These are phyloP conservation scores for Paramecium pentaurelia DNA, from an alignment of 73 alveolate species.

Conservation along the genomic window DNA sequence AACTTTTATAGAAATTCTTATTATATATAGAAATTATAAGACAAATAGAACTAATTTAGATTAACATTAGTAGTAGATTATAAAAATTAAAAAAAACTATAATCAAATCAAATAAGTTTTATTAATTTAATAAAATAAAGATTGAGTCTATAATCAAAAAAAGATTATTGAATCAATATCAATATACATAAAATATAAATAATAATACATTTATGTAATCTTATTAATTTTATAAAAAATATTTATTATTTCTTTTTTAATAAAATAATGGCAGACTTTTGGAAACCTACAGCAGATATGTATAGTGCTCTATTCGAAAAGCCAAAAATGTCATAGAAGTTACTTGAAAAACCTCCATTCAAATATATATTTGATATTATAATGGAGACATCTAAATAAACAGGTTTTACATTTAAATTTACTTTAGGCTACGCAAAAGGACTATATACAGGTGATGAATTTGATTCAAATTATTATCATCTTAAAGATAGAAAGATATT, in stretches of 20 bases:
- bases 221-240: no score
- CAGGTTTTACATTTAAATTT: slow-evolving; percentile 69
- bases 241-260: neutral
- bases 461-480: slow-evolving; percentile 71
- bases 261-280: slow-evolving; percentile 42
- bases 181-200: neutral
- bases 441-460: slow-evolving; percentile 79
- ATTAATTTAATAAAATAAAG: neutral
- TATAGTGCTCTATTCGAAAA: slow-evolving; percentile 79
- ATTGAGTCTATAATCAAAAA: neutral
- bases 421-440: slow-evolving; percentile 68
- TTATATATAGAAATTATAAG: no score
- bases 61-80: no score
- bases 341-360: slow-evolving; percentile 87
- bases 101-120: neutral
- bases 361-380: slow-evolving; percentile 78
- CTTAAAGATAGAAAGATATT: slow-evolving; percentile 70
- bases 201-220: no score
- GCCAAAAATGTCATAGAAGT: slow-evolving; percentile 90
- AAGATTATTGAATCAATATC: neutral
- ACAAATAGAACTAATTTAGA: no score
- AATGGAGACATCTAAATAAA: slow-evolving; percentile 83
- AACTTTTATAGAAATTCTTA: no score
- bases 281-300: slow-evolving; percentile 92
- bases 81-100: no score